Base-by-base conservation (phyloP, 192 early-diverging fungal genomes). In the Coemansia sp. region DNA sequence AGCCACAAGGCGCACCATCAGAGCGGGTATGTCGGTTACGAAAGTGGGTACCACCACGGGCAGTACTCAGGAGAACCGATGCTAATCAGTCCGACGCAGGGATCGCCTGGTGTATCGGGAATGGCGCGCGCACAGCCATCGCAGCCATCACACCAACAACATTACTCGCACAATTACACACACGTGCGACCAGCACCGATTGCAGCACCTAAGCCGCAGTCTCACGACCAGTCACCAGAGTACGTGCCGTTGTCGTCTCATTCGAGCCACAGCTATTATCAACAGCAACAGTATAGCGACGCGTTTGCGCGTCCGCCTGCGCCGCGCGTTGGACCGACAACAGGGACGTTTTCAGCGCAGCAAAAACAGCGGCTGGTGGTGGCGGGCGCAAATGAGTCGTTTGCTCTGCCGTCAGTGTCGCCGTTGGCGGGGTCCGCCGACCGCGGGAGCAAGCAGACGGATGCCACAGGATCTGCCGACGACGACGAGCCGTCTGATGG, bases 401-500 rank as follows among this genome's bases (percentile, higher is more conserved):
- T 16, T 16, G 42, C 36, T 6, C 7, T 0, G 11, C 11, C 36
- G 7, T 38, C 36, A 1, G 0, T 38, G 11, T 38, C 36, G 36
- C 36, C 36, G 36, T 12, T 10, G 7, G 36, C 36, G 1, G 36
- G 50, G 11, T 51, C n/a, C 0, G 17, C 17, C 5, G 50, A 51
- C 49, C 49, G 7, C 18, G 56, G 56, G 5, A 58, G 56, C 33
- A 32, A 58, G 11, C 30, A 18, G 25, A 11, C 48, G 3, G 52
- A 51, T n/a, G 30, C 31, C 18, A 29, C 32, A 3, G 64, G 34
- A 20, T 55, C 20, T 6, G 49, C 22, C 32, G 48, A 60, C 17
- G 48, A 57, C 32, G 66, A 64, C 18, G 55, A 59, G 10, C 50
- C 42, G 12, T 54, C 40, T 20, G 61, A 60, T 4, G 60, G 45